These are phyloP conservation scores for Cucurbita moschata DNA, from an alignment of 306 rosid species.

Conservation along the genomic window DNA sequence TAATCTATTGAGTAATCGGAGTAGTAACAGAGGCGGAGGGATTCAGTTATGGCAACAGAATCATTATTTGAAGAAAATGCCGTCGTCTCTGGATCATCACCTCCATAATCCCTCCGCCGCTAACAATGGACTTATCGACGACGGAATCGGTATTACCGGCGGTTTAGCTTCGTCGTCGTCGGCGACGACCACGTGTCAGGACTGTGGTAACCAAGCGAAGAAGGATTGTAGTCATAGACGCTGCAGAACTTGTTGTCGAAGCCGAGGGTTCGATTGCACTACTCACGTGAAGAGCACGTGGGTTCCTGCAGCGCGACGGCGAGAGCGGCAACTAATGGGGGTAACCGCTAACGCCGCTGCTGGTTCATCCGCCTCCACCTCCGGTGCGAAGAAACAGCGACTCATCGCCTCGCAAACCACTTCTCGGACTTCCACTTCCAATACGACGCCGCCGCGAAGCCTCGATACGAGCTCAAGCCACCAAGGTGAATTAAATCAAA, in stretches of 20 bases:
- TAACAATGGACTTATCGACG: background rate
- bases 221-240: conserved; percentile 70
- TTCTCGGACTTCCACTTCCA: conserved; percentile 83
- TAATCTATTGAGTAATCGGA: conserved; percentile 8
- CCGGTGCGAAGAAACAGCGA: conserved; percentile 66
- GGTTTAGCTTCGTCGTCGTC: conserved; percentile 21
- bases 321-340: conserved; percentile 56
- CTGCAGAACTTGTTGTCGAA: conserved; percentile 87
- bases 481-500: conserved; percentile 32
- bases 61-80: conserved; percentile 39
- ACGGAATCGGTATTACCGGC: background rate
- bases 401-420: conserved; percentile 63
- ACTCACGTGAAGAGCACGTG: conserved; percentile 96
- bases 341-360: conserved; percentile 4
- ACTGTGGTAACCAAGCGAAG: conserved; percentile 94
- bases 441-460: conserved; percentile 92
- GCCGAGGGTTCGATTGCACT: conserved; percentile 75
- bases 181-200: conserved; percentile 52
- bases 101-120: background rate
- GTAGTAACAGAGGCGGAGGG: conserved; percentile 24
- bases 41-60: conserved; percentile 85
- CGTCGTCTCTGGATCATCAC: conserved; percentile 16
- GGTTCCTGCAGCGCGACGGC: conserved; percentile 82
- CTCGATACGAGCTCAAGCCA: conserved; percentile 84
- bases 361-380: conserved; percentile 57